Percentiles rank a stretch among this genome's conserved stretches.
phyloP scores from a whole-genome alignment of 2,329 filamentous ascomycete genomes.

The Lithohypha guttulata region DNA sequence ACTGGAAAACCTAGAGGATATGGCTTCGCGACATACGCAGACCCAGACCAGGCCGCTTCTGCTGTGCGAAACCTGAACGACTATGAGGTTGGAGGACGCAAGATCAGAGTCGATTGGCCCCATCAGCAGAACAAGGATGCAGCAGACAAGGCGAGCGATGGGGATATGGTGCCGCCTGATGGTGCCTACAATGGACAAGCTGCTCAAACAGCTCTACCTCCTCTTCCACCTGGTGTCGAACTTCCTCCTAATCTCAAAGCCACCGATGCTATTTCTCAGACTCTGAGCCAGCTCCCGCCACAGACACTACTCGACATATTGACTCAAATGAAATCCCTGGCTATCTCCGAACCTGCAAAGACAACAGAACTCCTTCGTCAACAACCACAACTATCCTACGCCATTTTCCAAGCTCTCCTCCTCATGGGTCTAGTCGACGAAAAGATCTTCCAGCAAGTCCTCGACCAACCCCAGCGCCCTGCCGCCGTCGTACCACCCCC shows the following conservation, averaged over 20 bases:
- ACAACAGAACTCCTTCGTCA: slow-evolving; percentile 78
- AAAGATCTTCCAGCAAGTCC: slow-evolving; percentile 66
- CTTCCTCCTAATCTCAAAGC: slow-evolving; percentile 72
- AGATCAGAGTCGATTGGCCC: slow-evolving; percentile 89
- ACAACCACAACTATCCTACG: slow-evolving; percentile 86
- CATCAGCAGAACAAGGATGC: slow-evolving; percentile 76
- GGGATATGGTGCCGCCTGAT: slow-evolving; percentile 26
- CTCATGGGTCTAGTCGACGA: slow-evolving; percentile 88
- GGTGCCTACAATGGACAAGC: slow-evolving; percentile 27
- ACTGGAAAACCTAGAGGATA: slow-evolving; percentile 93
- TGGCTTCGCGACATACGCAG: slow-evolving; percentile 90
- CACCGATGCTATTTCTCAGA: slow-evolving; percentile 84
- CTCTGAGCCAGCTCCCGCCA: slow-evolving; percentile 73
- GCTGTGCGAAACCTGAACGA: slow-evolving; percentile 94
- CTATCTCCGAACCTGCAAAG: slow-evolving; percentile 67
- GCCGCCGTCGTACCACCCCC: no score
- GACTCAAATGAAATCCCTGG: slow-evolving; percentile 84
- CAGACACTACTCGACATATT: slow-evolving; percentile 88
- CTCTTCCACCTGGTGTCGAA: slow-evolving; percentile 74
- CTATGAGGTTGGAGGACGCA: slow-evolving; percentile 87
- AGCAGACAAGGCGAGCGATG: slow-evolving; percentile 40
- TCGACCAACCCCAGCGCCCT: slow-evolving; percentile 45
- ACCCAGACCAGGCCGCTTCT: slow-evolving; percentile 81
- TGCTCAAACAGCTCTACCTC: slow-evolving; percentile 45
- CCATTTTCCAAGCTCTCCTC: slow-evolving; percentile 86